Evolutionary conservation across 2,329 filamentous ascomycete species (phyloP).

Genomic region (Fusarium secorum): DNA sequence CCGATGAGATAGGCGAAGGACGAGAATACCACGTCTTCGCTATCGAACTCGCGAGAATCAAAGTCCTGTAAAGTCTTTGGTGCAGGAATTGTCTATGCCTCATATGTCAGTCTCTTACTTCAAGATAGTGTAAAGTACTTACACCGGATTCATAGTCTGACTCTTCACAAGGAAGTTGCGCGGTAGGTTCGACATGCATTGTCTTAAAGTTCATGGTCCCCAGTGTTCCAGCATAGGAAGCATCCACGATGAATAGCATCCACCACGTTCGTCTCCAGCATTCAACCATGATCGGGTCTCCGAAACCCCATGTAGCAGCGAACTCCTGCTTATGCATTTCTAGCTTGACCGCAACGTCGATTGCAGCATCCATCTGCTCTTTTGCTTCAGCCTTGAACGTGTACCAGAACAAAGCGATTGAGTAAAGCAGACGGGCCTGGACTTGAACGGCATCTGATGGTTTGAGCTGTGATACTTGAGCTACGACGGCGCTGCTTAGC

Average conservation of each 20-base stretch:
- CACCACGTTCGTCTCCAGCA: conserved; percentile 76
- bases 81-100: conserved; percentile 16
- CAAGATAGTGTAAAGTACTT: not conserved
- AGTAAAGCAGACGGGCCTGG: conserved; percentile 49
- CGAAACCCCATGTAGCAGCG: conserved; percentile 55
- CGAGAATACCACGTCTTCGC: conserved; percentile 3
- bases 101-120: not conserved
- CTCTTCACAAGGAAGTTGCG: conserved; percentile 72
- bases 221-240: conserved; percentile 48
- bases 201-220: conserved; percentile 41
- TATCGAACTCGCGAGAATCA: conserved; percentile 23
- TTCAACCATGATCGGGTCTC: conserved; percentile 61
- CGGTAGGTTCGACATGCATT: conserved; percentile 57
- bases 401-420: conserved; percentile 48
- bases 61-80: conserved; percentile 20
- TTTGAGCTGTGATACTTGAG: not conserved
- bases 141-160: conserved; percentile 57
- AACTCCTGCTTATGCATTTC: conserved; percentile 66
- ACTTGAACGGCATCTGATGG: conserved; percentile 43
- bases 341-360: conserved; percentile 65
- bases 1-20: conserved; percentile 31
- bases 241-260: conserved; percentile 71
- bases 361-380: conserved; percentile 55
- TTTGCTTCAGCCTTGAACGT: conserved; percentile 39
- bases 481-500: conserved; percentile 6